Evolutionary conservation across 179 eudicot genomes (phyloP).

Genomic region (Actinidia chinensis): DNA sequence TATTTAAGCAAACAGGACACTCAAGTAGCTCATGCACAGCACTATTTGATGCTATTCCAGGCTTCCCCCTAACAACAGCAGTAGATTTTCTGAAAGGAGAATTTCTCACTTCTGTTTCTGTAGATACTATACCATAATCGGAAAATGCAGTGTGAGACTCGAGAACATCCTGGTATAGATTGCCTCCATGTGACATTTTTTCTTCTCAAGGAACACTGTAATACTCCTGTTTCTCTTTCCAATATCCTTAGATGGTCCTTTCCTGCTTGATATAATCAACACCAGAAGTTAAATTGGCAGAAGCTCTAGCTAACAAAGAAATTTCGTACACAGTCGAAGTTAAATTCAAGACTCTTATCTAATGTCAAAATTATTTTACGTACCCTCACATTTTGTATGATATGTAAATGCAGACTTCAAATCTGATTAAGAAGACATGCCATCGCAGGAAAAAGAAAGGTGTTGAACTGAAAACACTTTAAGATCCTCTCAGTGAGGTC

Average conservation of each 20-base stretch:
- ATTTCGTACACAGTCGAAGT: background rate
- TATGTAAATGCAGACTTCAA: background rate
- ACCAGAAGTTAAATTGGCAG: constrained; percentile 1
- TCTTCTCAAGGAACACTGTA: background rate
- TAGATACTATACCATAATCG: constrained; percentile 37
- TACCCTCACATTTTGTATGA: background rate
- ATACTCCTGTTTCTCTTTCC: constrained; percentile 16
- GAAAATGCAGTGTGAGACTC: constrained; percentile 35
- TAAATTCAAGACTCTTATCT: background rate
- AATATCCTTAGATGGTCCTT: constrained; percentile 4
- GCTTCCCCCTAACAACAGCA: constrained; percentile 29
- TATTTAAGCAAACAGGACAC: constrained; percentile 53
- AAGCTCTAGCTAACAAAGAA: background rate
- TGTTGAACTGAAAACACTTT: background rate
- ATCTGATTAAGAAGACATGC: background rate
- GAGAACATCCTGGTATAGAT: constrained; percentile 23
- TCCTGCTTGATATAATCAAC: constrained; percentile 21
- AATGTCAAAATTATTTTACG: background rate
- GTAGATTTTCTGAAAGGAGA: constrained; percentile 32
- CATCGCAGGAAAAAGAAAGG: background rate
- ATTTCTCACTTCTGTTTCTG: constrained; percentile 31
- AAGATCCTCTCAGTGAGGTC: background rate
- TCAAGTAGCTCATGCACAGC: constrained; percentile 50
- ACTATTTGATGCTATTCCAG: constrained; percentile 35
- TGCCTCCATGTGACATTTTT: constrained; percentile 47